Conservation (phyloP, 208 protist genomes). For the Trypanosoma cruzi region DNA sequence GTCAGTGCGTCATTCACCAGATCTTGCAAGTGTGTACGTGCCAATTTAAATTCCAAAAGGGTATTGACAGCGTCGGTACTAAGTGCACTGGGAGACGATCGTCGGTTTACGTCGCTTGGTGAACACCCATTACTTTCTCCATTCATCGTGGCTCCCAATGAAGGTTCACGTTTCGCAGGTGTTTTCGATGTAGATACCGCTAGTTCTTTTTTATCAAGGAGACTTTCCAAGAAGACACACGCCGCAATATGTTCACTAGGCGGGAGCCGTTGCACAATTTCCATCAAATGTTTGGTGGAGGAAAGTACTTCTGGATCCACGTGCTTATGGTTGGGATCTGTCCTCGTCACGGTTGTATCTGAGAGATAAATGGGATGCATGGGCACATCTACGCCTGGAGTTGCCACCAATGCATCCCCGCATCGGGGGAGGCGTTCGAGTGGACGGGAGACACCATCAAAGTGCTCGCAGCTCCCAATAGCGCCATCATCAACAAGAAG, state of each 20-base stretch:
- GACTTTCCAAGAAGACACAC: conserved; percentile 62
- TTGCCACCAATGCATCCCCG: neutral
- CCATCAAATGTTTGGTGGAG: conserved; percentile 31
- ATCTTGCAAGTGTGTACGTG: conserved; percentile 10
- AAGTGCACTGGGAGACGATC: neutral
- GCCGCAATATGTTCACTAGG: conserved; percentile 49
- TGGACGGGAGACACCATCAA: neutral
- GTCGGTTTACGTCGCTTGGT: neutral
- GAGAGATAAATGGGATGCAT: neutral
- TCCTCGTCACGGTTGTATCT: neutral
- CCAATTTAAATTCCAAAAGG: neutral
- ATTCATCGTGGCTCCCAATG: neutral
- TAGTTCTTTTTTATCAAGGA: conserved; percentile 33
- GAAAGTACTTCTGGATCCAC: neutral
- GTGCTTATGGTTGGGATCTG: neutral
- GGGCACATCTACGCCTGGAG: neutral
- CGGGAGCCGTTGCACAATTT: conserved; percentile 52
- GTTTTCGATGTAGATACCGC: conserved; percentile 13
- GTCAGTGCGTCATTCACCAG: conserved; percentile 28
- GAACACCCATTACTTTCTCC: conserved; percentile 1
- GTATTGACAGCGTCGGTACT: neutral
- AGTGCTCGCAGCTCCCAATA: neutral
- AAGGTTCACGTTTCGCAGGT: neutral
- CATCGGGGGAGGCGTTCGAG: neutral
- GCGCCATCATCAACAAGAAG: neutral